These are phyloP conservation scores for Pezicula rhizophila DNA, from an alignment of 2,329 filamentous ascomycete genomes.

Conservation along the genomic window DNA sequence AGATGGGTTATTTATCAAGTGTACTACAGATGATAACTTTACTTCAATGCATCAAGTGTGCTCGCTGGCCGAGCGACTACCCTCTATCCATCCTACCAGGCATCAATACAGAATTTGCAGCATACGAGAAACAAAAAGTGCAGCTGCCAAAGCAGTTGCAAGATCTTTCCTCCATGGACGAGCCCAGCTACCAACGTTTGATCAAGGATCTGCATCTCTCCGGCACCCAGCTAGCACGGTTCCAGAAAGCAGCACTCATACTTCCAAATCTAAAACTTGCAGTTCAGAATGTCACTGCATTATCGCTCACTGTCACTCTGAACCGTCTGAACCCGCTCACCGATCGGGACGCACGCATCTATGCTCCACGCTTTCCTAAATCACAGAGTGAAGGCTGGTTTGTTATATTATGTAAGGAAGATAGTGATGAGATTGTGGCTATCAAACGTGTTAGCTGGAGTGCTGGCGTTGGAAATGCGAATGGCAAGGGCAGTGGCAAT, in stretches of 20 bases:
- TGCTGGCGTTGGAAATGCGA: conserved; percentile 19
- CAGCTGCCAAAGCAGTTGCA: conserved; percentile 32
- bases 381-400: conserved; percentile 94
- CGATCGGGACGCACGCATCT: conserved; percentile 68
- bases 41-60: conserved; percentile 87
- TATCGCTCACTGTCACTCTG: conserved; percentile 58
- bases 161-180: conserved; percentile 21
- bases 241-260: conserved; percentile 52
- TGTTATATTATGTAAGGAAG: conserved; percentile 63
- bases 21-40: conserved; percentile 77
- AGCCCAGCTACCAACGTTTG: conserved; percentile 33
- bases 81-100: conserved; percentile 76
- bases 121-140: conserved; percentile 18
- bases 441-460: conserved; percentile 81
- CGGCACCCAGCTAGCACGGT: conserved; percentile 21
- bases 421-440: conserved; percentile 71
- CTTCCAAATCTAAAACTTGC: conserved; percentile 66
- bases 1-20: conserved; percentile 75
- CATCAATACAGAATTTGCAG: conserved; percentile 41
- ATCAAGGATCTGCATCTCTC: conserved; percentile 47
- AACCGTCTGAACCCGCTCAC: conserved; percentile 60
- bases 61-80: conserved; percentile 80
- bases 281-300: conserved; percentile 53
- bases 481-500: conserved; percentile 17
- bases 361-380: conserved; percentile 86